Evolutionary conservation across 805 yeast genomes (phyloP).

Genomic region (Wickerhamiella dianesei): DNA sequence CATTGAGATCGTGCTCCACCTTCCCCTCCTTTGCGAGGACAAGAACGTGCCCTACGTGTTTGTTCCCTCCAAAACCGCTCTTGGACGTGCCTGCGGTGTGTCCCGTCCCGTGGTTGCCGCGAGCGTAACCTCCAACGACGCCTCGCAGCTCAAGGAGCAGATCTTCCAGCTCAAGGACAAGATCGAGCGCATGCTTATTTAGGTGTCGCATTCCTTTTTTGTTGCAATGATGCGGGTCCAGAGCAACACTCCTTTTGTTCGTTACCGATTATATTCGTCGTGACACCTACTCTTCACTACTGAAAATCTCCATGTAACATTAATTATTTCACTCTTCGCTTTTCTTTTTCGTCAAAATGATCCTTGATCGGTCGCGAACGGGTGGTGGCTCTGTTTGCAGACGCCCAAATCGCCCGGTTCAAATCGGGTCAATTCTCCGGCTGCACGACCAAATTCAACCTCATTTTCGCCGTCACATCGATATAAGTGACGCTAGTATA

Average conservation of each 20-base stretch:
- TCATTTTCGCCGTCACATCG: no score
- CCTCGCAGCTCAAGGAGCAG: constrained; percentile 94
- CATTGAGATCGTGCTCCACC: constrained; percentile 91
- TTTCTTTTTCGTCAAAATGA: not conserved
- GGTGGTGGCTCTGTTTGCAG: no score
- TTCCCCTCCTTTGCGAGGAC: constrained; percentile 97
- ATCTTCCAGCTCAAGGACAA: constrained; percentile 96
- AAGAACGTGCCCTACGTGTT: constrained; percentile 98
- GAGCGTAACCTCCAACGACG: constrained; percentile 94
- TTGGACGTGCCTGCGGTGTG: constrained; percentile 99
- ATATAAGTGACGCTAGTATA: no score
- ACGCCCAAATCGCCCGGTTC: no score
- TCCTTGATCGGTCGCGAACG: no score
- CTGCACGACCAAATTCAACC: no score
- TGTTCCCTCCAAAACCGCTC: constrained; percentile 95
- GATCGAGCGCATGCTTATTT: constrained; percentile 94
- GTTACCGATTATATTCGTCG: not conserved
- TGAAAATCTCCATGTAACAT: not conserved
- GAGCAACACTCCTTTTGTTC: not conserved
- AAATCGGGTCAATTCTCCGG: no score
- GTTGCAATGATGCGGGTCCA: constrained; percentile 4
- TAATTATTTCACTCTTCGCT: no score
- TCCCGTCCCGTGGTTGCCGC: constrained; percentile 99
- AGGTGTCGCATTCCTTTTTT: constrained; percentile 19
- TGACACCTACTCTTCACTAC: not conserved